A percentile compares a stretch with the other conserved stretches of the same genome.
Conservation (phyloP, 306 rosid species). For the Castanea crenata region DNA sequence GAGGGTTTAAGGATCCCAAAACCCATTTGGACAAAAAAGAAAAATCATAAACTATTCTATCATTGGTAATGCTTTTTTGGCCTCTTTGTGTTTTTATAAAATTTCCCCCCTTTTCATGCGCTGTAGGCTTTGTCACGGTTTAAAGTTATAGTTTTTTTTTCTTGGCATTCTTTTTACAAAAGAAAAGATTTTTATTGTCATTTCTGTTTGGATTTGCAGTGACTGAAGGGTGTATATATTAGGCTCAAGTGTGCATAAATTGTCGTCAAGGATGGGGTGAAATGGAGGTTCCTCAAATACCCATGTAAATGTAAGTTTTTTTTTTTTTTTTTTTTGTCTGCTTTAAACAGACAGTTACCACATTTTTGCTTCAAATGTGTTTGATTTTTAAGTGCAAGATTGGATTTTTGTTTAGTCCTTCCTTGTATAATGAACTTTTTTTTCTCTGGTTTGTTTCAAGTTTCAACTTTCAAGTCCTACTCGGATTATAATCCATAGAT, state of each 20-base stretch:
- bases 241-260: slow-evolving; percentile 26
- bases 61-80: background rate
- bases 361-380: background rate
- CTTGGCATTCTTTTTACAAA: background rate
- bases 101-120: background rate
- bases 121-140: slow-evolving; percentile 9
- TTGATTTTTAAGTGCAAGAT: background rate
- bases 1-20: slow-evolving; percentile 35
- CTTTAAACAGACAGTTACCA: background rate
- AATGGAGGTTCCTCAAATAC: slow-evolving; percentile 11
- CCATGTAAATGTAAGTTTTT: slow-evolving; percentile 27
- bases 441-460: background rate
- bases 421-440: background rate
- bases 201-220: slow-evolving; percentile 17
- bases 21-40: slow-evolving; percentile 5
- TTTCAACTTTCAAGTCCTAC: background rate
- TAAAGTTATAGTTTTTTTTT: background rate
- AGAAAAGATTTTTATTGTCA: background rate
- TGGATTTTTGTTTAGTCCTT: background rate
- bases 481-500: background rate
- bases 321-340: slow-evolving; percentile 11
- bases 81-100: no score
- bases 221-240: slow-evolving; percentile 25
- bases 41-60: background rate
- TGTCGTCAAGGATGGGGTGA: slow-evolving; percentile 45